Base-by-base conservation (phyloP, 805 yeast species). In the Ogataea salicorniae region DNA sequence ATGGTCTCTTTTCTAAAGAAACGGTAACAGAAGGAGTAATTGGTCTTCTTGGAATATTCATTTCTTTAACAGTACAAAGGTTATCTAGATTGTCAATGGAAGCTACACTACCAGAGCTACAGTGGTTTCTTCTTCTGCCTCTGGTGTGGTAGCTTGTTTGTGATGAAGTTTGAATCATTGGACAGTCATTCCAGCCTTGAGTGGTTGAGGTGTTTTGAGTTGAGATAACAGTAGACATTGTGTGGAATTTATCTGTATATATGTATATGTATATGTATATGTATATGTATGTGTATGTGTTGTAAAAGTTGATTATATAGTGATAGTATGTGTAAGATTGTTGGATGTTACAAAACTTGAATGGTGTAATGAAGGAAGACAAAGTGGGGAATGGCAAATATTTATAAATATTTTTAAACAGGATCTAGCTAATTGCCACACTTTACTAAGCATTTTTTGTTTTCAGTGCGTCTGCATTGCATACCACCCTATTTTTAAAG, bases 101-200 rank as follows among this genome's bases (percentile, higher is more conserved):
- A 22, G 20, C 23, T 2, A 22, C 16, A 23, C 39, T 48, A 34
- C 18, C 13, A 8, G 39, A 26, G 9, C 9, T 9, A 26, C 13
- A 34, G 15, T 16, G 7, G 39, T 46, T 20, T 46, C 58, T 50
- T 34, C 52, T 48, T 22, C 46, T 47, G 5, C 16, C 39, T 43
- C 48, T 48, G 9, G 48, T 22, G 34, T 43, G 18, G 8, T 52
- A 38, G 34, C 38, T 29, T 13, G 47, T 40, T 26, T 47, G 49
- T 31, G 60, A 56, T 8, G 62, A 51, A 1, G 72, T 9, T 3
- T 26, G 31, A 26, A 26, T 11, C 3, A 26, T 63, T 0, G 83
- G 83, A 57, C 83, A 80, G 60, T 81, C 87, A 56, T 81, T 81
- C 85, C 85, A 81, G 14, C 84, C 85, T 3, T 58, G 42, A 15